phyloP scores from a whole-genome alignment of 2,329 filamentous ascomycete genomes.

The Apiospora phragmitis region DNA sequence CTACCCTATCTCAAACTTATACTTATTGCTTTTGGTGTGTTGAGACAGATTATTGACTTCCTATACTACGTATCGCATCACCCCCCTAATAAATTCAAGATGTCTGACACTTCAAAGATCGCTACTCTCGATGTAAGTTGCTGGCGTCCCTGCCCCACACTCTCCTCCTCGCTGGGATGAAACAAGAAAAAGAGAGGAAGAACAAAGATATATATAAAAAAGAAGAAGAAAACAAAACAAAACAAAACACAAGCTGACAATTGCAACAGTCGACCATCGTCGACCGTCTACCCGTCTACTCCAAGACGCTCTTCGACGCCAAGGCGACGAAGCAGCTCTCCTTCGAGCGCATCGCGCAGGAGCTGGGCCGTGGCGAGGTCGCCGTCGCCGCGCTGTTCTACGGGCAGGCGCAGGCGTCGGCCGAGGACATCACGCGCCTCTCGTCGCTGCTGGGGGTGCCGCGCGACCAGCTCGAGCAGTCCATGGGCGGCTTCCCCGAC shows the following conservation, averaged over 20 bases:
- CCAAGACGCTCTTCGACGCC: slow-evolving; percentile 74
- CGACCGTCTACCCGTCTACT: slow-evolving; percentile 69
- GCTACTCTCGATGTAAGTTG: slow-evolving; percentile 10
- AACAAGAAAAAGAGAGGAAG: not conserved
- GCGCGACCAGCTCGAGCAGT: slow-evolving; percentile 55
- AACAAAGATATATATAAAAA: not conserved
- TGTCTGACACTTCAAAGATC: slow-evolving; percentile 21
- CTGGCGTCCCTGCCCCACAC: not conserved
- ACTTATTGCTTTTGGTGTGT: not conserved
- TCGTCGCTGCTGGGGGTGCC: slow-evolving; percentile 63
- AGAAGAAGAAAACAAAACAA: not conserved
- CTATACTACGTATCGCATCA: not conserved
- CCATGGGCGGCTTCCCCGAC: slow-evolving; percentile 74
- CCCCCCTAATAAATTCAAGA: slow-evolving; percentile 14
- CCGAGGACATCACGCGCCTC: slow-evolving; percentile 68
- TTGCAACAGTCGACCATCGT: slow-evolving; percentile 59
- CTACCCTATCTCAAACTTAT: not conserved
- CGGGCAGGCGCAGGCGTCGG: slow-evolving; percentile 74
- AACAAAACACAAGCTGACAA: not conserved
- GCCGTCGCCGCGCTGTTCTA: slow-evolving; percentile 89
- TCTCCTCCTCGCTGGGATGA: not conserved
- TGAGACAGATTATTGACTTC: not conserved
- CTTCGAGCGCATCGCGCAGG: slow-evolving; percentile 75
- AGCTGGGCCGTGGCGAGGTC: slow-evolving; percentile 78
- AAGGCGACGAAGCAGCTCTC: slow-evolving; percentile 75